phyloP scores from a whole-genome alignment of 768 basidiomycete species.

The Hygrophorus pudorinus region DNA sequence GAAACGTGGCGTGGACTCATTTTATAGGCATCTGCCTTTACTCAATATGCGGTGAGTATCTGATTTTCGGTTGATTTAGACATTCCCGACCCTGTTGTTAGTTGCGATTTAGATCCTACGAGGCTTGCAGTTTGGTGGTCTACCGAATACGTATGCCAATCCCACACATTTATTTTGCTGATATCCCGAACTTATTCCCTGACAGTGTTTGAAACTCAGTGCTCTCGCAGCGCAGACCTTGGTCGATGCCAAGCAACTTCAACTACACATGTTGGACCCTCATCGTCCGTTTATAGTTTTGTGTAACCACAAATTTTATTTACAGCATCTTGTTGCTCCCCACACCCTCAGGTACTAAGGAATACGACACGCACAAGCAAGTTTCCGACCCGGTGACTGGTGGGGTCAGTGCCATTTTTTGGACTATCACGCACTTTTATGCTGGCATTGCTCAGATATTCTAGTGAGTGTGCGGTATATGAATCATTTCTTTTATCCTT shows the following conservation, averaged over 20 bases:
- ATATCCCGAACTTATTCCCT: neutral
- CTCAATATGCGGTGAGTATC: slow-evolving; percentile 35
- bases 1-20: slow-evolving; percentile 37
- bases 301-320: neutral
- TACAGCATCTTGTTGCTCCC: neutral
- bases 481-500: neutral
- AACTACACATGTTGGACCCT: slow-evolving; percentile 32
- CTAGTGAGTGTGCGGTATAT: slow-evolving; percentile 19
- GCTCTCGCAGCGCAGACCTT: slow-evolving; percentile 44
- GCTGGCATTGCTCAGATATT: slow-evolving; percentile 38
- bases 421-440: slow-evolving; percentile 39
- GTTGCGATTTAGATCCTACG: slow-evolving; percentile 46
- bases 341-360: slow-evolving; percentile 27
- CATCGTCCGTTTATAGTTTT: slow-evolving; percentile 27
- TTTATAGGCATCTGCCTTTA: slow-evolving; percentile 50
- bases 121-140: slow-evolving; percentile 53
- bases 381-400: slow-evolving; percentile 34
- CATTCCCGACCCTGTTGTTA: neutral
- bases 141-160: slow-evolving; percentile 28
- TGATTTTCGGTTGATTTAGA: neutral
- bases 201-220: slow-evolving; percentile 40
- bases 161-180: neutral
- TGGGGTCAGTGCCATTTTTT: slow-evolving; percentile 37
- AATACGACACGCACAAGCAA: slow-evolving; percentile 30
- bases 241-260: slow-evolving; percentile 31